These are phyloP conservation scores for Emmonsiellopsis sp. DNA, from an alignment of 2,329 filamentous ascomycete genomes.

Conservation along the genomic window DNA sequence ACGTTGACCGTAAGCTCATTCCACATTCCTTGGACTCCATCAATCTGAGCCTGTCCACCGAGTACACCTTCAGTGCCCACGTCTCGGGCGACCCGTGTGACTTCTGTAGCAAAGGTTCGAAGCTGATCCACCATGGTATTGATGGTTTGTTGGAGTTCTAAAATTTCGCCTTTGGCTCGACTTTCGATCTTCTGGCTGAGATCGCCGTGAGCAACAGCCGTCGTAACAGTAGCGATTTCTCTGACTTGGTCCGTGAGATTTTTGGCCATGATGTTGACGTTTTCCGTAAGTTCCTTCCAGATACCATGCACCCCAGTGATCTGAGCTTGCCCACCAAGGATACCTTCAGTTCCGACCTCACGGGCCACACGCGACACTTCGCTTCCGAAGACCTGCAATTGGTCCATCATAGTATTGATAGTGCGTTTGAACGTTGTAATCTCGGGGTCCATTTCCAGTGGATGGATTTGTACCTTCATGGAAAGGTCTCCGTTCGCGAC, in stretches of 20 bases:
- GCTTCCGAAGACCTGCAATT: slow-evolving; percentile 90
- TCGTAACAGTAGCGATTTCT: slow-evolving; percentile 77
- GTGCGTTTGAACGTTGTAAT: slow-evolving; percentile 96
- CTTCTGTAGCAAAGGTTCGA: slow-evolving; percentile 73
- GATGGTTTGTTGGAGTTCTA: slow-evolving; percentile 75
- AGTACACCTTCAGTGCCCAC: slow-evolving; percentile 77
- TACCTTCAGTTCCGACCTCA: slow-evolving; percentile 92
- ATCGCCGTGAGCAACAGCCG: slow-evolving; percentile 72
- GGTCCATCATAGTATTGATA: slow-evolving; percentile 99
- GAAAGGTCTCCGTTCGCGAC: slow-evolving; percentile 91
- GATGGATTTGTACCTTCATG: slow-evolving; percentile 93
- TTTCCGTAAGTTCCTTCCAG: slow-evolving; percentile 93
- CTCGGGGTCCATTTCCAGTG: slow-evolving; percentile 94
- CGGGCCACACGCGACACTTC: slow-evolving; percentile 90
- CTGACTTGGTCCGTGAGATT: slow-evolving; percentile 76
- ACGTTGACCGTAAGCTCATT: slow-evolving; percentile 79
- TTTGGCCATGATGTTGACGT: slow-evolving; percentile 77
- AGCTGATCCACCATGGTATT: slow-evolving; percentile 86
- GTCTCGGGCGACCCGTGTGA: slow-evolving; percentile 72
- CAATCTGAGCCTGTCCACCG: slow-evolving; percentile 72
- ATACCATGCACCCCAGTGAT: slow-evolving; percentile 92
- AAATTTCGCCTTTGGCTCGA: slow-evolving; percentile 70
- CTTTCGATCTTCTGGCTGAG: slow-evolving; percentile 76
- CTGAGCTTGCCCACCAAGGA: slow-evolving; percentile 85
- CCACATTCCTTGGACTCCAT: slow-evolving; percentile 81